phyloP scores from a whole-genome alignment of 116 monocot genomes.

The Zostera marina region DNA sequence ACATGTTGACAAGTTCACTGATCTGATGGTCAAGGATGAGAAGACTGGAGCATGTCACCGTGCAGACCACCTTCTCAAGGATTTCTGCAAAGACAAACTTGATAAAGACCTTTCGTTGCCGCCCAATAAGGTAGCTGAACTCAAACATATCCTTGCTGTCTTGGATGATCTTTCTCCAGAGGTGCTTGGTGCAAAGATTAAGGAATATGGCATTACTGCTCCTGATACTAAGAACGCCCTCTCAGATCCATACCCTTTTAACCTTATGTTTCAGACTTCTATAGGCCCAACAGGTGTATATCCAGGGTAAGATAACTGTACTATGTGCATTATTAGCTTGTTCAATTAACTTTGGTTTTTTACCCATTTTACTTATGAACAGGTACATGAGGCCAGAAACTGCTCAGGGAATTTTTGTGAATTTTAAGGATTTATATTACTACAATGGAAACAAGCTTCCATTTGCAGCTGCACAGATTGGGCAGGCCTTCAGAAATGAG shows the following conservation, averaged over 20 bases:
- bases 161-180: conserved; percentile 65
- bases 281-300: conserved; percentile 68
- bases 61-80: conserved; percentile 86
- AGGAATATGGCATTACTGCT: conserved; percentile 74
- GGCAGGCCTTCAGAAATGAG: conserved; percentile 95
- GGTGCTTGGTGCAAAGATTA: conserved; percentile 62
- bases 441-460: conserved; percentile 26
- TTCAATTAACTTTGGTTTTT: not conserved
- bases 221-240: conserved; percentile 76
- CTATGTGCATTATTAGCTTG: not conserved
- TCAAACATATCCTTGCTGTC: conserved; percentile 52
- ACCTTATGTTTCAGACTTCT: conserved; percentile 96
- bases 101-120: conserved; percentile 69
- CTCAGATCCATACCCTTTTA: conserved; percentile 90
- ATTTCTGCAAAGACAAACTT: conserved; percentile 80
- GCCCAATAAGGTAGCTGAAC: conserved; percentile 42
- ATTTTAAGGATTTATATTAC: conserved; percentile 61
- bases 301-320: conserved; percentile 38
- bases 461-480: conserved; percentile 91
- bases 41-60: conserved; percentile 76
- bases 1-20: conserved; percentile 87
- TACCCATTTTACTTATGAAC: not conserved
- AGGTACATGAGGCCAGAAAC: conserved; percentile 98
- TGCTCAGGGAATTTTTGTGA: conserved; percentile 93
- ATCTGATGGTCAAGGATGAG: conserved; percentile 94